Base-by-base conservation (phyloP, 495 filamentous ascomycete species). In the Penicillium desertorum region DNA sequence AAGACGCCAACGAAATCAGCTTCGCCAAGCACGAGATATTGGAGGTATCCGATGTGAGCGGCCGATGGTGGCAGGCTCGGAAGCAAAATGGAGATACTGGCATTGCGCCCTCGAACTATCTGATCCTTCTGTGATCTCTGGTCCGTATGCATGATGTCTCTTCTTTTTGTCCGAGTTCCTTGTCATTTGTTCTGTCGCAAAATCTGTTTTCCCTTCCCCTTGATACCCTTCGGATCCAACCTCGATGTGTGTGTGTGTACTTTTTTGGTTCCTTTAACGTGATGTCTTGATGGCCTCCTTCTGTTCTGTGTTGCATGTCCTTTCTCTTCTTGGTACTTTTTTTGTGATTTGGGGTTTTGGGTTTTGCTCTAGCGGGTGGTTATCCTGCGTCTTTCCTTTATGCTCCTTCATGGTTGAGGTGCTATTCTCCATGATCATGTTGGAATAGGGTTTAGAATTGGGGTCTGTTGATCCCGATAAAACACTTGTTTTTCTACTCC, bases 61-160 rank as follows among this genome's bases (percentile, higher is more conserved):
- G 94, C 29, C 76, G 94, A 74, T 98, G 94, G 94, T 98, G 94
- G 94, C 94, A 98, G 76, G 94, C 94, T 60, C 85, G 90, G 77
- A 97, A 98, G 77, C 83, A 91, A 69, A 96, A 74, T 60, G 94
- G 94, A 67, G 92, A 97, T 63, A 97, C 94, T 49, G 94, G 94
- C 63, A 96, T 98, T 72, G 94, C 94, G 51, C 94, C 94, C 19
- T 96, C 91, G 60, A 98, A 98, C 77, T 98, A 98, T 70, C 81
- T 98, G 69, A 97, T 98, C 72, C 78, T 98, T 66, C 84, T 98
- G 85, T 98, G 82, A 85, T 76, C 49, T 51, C 22, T 32, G 25
- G 39, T 51, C 48, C 41, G 51, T 59, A 54, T 41, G 48, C 36
- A 11, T 68, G 56, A 66, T 58, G 63, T 60, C 49, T 57, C n/a